Percentiles rank a stretch among this genome's conserved stretches.
phyloP scores from a whole-genome alignment of 2,329 filamentous ascomycete species.

The Aureobasidium mangrovei region DNA sequence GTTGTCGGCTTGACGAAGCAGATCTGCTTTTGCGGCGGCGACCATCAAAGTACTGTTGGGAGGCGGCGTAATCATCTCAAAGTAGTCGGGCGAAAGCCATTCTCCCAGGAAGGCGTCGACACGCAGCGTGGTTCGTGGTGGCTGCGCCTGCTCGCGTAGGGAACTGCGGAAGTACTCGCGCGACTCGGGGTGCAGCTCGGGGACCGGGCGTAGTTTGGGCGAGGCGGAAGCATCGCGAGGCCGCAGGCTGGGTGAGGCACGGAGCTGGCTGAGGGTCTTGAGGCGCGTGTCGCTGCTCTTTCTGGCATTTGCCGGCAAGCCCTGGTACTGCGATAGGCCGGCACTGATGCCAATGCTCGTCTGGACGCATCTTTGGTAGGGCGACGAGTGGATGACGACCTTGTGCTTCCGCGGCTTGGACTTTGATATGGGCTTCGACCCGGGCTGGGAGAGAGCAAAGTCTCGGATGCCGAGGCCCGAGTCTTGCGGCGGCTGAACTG shows the following conservation, averaged over 20 bases:
- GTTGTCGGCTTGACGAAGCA: constrained; percentile 65
- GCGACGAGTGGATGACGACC: constrained; percentile 85
- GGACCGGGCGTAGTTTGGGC: constrained; percentile 25
- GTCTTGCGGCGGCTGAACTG: not conserved
- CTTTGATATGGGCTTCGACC: constrained; percentile 29
- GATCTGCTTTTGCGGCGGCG: constrained; percentile 75
- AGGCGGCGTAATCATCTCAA: constrained; percentile 81
- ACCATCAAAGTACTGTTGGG: constrained; percentile 82
- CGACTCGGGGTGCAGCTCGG: constrained; percentile 25
- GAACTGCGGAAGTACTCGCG: constrained; percentile 13
- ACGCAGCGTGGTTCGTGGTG: constrained; percentile 54
- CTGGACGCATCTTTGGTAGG: constrained; percentile 85
- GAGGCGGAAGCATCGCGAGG: constrained; percentile 21
- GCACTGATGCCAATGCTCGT: constrained; percentile 82
- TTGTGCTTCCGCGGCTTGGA: constrained; percentile 53
- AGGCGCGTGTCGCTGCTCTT: constrained; percentile 21
- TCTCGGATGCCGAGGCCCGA: not conserved
- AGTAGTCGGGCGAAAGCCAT: constrained; percentile 91
- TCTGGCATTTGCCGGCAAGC: constrained; percentile 25
- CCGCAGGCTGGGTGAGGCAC: constrained; percentile 26
- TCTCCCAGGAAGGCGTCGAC: constrained; percentile 91
- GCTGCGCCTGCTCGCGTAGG: constrained; percentile 26
- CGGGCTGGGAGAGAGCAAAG: not conserved
- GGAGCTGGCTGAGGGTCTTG: constrained; percentile 23
- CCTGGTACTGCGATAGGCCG: constrained; percentile 63